phyloP scores from a whole-genome alignment of 2,329 filamentous ascomycete genomes.

The Tolypocladium tropicale region DNA sequence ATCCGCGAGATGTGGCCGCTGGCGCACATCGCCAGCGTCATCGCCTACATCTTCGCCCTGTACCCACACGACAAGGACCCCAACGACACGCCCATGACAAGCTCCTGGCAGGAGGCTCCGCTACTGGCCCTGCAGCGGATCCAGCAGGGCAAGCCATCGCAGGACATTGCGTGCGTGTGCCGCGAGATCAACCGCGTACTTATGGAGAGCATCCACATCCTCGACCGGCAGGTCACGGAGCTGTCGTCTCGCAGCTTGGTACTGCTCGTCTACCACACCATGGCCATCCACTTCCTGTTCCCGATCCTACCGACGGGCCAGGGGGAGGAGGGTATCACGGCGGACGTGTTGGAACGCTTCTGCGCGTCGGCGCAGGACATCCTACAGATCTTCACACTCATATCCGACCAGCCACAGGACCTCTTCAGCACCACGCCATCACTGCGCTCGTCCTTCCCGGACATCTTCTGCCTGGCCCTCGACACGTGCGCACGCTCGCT shows the following conservation, averaged over 20 bases:
- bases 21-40: constrained; percentile 19
- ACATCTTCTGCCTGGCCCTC: constrained; percentile 17
- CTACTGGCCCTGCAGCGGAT: constrained; percentile 10
- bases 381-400: constrained; percentile 11
- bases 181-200: constrained; percentile 17
- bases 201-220: constrained; percentile 14
- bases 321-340: constrained; percentile 8
- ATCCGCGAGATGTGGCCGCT: constrained; percentile 25
- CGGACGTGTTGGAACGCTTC: constrained; percentile 17
- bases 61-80: constrained; percentile 10
- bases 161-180: constrained; percentile 12
- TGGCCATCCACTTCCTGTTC: constrained; percentile 23
- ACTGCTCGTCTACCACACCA: constrained; percentile 20
- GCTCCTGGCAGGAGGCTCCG: constrained; percentile 12
- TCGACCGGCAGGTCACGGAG: constrained; percentile 12
- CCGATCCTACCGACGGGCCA: constrained; percentile 9
- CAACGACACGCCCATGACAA: constrained; percentile 6
- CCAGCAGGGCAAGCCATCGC: constrained; percentile 10
- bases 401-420: constrained; percentile 11
- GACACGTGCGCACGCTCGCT: constrained; percentile 21
- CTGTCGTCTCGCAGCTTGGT: constrained; percentile 14
- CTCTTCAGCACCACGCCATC: constrained; percentile 8
- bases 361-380: constrained; percentile 18
- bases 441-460: constrained; percentile 14
- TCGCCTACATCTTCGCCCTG: constrained; percentile 18